Evolutionary conservation across 1,284 basidiomycete genomes (phyloP).

Genomic region (Blastosporella zonata): DNA sequence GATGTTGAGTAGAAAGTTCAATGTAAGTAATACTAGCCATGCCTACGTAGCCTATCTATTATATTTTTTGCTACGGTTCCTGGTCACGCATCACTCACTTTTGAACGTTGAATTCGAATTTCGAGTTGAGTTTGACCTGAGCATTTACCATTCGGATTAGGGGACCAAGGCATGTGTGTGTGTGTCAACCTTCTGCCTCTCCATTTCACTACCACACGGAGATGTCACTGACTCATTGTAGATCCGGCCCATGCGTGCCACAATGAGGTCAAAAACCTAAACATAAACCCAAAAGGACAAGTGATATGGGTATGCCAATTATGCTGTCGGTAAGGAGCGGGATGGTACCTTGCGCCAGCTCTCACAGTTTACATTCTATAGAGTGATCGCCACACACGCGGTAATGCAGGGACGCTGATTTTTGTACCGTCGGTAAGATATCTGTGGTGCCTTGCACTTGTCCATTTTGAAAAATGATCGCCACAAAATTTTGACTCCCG

Average conservation of each 20-base stretch:
- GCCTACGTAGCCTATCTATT: too few relatives aligned
- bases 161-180: too few relatives aligned
- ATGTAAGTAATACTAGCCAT: too few relatives aligned
- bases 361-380: not conserved
- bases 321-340: not conserved
- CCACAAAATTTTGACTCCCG: not conserved
- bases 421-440: not conserved
- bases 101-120: too few relatives aligned
- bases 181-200: too few relatives aligned
- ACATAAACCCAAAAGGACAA: not conserved
- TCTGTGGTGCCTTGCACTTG: not conserved
- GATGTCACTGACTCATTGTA: not conserved
- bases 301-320: not conserved
- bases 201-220: not conserved
- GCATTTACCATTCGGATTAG: too few relatives aligned
- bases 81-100: too few relatives aligned
- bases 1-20: too few relatives aligned
- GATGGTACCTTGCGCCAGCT: not conserved
- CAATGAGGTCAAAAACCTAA: not conserved
- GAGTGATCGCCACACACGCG: not conserved
- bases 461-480: not conserved
- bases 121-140: too few relatives aligned
- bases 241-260: not conserved
- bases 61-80: too few relatives aligned
- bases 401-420: not conserved